Base-by-base conservation (phyloP, 768 basidiomycete species). In the Amanita subjunquillea region DNA sequence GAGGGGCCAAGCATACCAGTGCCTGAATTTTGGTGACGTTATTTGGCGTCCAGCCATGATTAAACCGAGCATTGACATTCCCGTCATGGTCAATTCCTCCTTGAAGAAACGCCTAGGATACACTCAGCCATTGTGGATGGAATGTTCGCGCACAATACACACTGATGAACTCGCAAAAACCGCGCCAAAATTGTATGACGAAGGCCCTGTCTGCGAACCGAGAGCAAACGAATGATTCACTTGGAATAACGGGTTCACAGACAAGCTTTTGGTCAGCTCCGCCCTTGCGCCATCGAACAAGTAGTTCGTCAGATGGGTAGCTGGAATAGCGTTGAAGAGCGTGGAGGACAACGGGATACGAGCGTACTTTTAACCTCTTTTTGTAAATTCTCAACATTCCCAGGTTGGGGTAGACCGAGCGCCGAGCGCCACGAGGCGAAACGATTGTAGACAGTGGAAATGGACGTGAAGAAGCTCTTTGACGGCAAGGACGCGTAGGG, bases 231-330 rank as follows among this genome's bases (percentile, higher is more conserved):
- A 89, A 68, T 99, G 96, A 55, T 93, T 94, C 60, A 97, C 87
- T 74, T 98, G 95, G 80, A 98, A 98, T 48, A 89, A 82, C n/a
- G 96, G 96, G 67, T 82, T 90, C 67, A 87, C 77, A 27, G 92
- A 95, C 60, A 98, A 75, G 60, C 80, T 85, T 72, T 98, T 99
- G 45, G 90, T 87, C 60, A 98, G 75, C 74, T 99, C 96, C 30
- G 95, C 96, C 59, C 94, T 79, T 25, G 88, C 96, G 58, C 96
- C 96, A 73, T 99, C 96, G 67, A 98, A 98, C 63, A 92, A 82
- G 72, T 87, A 95, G 73, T 95, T 96, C 42, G 85, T 87, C 47
- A 97, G 70, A 62, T 91, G 91, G 10, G 92, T 95, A 50, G 80
- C 94, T 97, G 67, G 2, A 29, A 32, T 30, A 46, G n/a, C 22